Percentiles rank a stretch among this genome's conserved stretches.
Evolutionary conservation across 2,329 filamentous ascomycete genomes (phyloP).

Genomic region (Exophiala calicioides): DNA sequence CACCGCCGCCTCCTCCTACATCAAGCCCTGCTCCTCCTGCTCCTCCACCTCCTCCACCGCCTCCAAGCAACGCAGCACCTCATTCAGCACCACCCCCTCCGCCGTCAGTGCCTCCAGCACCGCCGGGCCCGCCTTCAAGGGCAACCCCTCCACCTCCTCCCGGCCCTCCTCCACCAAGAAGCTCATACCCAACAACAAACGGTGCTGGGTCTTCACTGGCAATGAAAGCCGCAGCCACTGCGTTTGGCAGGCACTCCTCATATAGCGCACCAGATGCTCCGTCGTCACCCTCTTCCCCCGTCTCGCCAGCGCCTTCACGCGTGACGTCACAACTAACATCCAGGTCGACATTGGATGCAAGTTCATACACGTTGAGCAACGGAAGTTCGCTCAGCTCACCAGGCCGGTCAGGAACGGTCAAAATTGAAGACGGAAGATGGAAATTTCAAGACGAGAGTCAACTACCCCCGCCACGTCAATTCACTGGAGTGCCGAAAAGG

Average conservation of each 20-base stretch:
- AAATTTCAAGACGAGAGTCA: slow-evolving; percentile 80
- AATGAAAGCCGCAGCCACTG: slow-evolving; percentile 60
- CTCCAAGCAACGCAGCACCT: slow-evolving; percentile 35
- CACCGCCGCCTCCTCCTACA: slow-evolving; percentile 44
- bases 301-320: slow-evolving; percentile 46
- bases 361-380: slow-evolving; percentile 73
- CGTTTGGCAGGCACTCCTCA: slow-evolving; percentile 48
- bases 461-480: slow-evolving; percentile 82
- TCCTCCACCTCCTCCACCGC: slow-evolving; percentile 43
- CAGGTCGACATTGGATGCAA: slow-evolving; percentile 70
- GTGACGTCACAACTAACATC: slow-evolving; percentile 43
- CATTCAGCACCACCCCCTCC: slow-evolving; percentile 43
- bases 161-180: slow-evolving; percentile 33
- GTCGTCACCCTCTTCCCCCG: slow-evolving; percentile 43
- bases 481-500: slow-evolving; percentile 69
- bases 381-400: slow-evolving; percentile 42
- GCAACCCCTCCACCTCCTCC: slow-evolving; percentile 42
- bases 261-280: slow-evolving; percentile 41
- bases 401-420: slow-evolving; percentile 17
- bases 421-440: slow-evolving; percentile 77
- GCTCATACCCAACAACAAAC: slow-evolving; percentile 40
- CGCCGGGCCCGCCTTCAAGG: slow-evolving; percentile 53
- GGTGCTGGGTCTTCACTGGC: slow-evolving; percentile 51
- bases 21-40: slow-evolving; percentile 45
- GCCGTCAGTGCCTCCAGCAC: slow-evolving; percentile 50